Conservation (phyloP, 164 flowering plant species). For the Piper betle region DNA sequence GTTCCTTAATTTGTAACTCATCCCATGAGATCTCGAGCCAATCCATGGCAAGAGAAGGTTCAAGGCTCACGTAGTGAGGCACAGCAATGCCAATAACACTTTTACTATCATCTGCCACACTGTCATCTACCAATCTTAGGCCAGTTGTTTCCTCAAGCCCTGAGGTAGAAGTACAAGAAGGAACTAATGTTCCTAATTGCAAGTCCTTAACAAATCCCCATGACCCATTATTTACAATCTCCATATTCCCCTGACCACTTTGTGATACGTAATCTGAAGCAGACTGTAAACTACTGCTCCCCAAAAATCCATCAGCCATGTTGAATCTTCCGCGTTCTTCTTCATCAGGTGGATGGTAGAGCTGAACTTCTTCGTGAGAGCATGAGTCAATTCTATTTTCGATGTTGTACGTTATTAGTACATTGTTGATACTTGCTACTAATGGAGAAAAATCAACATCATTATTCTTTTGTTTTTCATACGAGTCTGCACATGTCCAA, state of each 20-base stretch:
- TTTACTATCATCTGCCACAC: constrained; percentile 10
- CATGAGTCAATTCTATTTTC: constrained; percentile 13
- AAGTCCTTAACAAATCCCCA: constrained; percentile 13
- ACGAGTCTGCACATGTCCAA: constrained; percentile 2
- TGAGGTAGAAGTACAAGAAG: constrained; percentile 13
- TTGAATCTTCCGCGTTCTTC: background rate
- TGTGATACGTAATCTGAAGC: constrained; percentile 14
- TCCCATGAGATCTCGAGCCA: constrained; percentile 98
- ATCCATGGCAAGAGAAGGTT: constrained; percentile 95
- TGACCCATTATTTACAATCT: constrained; percentile 10
- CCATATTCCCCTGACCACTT: constrained; percentile 10
- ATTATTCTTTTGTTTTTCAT: constrained; percentile 1
- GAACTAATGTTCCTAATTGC: constrained; percentile 17
- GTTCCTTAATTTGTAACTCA: constrained; percentile 80
- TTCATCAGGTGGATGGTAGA: constrained; percentile 2
- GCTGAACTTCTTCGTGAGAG: constrained; percentile 10
- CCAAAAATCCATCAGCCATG: constrained; percentile 3
- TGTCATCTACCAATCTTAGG: constrained; percentile 17
- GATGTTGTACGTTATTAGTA: constrained; percentile 3
- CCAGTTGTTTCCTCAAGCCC: constrained; percentile 14
- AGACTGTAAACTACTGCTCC: constrained; percentile 10
- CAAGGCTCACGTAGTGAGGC: constrained; percentile 64
- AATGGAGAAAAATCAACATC: background rate
- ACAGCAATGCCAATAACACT: constrained; percentile 17
- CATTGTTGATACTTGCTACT: background rate